Evolutionary conservation across 306 rosid species (phyloP), one percentile per base, ranked within the genome.

Genomic region (Cucurbita argyrosperma): DNA sequence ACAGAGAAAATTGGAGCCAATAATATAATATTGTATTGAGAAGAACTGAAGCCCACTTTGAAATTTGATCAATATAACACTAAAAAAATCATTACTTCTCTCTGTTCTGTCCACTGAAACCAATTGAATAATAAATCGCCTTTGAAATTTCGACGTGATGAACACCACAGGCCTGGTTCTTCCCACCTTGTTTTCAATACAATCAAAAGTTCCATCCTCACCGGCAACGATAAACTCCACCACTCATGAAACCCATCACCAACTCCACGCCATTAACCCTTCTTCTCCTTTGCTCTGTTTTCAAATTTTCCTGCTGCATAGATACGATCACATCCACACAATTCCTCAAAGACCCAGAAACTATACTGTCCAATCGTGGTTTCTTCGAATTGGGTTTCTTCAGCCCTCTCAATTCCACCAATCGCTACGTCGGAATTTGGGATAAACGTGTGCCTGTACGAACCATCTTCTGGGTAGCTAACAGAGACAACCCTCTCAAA

Each of bases 361-460:
- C 76, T 42, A 6, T 72, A 40, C 4, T 11, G 23, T 72, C 76
- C 7, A 72, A 53, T 54, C 71, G 81, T 43, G 63, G n/a, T 38
- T 52, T 16, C 66, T 79, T 65, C 58, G 56, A 79, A 79, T 9
- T 79, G 56, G 82, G 82, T 66, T 79, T 79, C 76, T 79, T 60
- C 14, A 60, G 52, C 51, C 79, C 72, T 52, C 53, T 3, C 6
- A 46, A 60, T 16, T 62, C 63, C 1, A 74, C 77, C 3, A 12
- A 59, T 13, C 56, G 68, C 10, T 79, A 68, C 66, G 12, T 79
- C 18, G 82, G 76, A 8, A 69, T 79, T 50, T 79, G 82, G 79
- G 53, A 38, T 49, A 60, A 13, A 0, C 66, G 21, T 55, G 12
- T 13, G 6, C 70, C 79, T 45, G 57, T 42, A 4, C 61, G 26